phyloP scores from a whole-genome alignment of 192 early-diverging fungal species.

The Haplosporangium gracile region DNA sequence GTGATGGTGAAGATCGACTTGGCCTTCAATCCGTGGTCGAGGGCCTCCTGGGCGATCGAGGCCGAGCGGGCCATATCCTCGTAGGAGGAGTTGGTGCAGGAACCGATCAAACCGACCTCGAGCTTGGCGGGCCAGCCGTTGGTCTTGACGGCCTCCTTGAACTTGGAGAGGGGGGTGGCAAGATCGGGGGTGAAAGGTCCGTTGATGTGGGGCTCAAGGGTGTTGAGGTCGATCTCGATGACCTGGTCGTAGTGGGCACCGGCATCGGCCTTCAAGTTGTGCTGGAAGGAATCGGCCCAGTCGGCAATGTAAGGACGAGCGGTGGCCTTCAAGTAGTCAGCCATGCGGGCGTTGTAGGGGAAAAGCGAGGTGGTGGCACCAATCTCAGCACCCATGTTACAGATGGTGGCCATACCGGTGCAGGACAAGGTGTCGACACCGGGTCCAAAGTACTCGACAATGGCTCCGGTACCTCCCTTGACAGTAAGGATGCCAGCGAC shows the following conservation, averaged over 20 bases:
- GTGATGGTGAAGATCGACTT: constrained; percentile 92
- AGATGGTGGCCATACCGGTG: constrained; percentile 99
- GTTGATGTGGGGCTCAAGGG: constrained; percentile 97
- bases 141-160: constrained; percentile 87
- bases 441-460: constrained; percentile 97
- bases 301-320: constrained; percentile 83
- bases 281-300: constrained; percentile 82
- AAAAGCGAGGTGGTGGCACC: constrained; percentile 98
- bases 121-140: constrained; percentile 93
- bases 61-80: constrained; percentile 97
- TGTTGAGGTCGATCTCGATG: constrained; percentile 94
- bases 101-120: constrained; percentile 94
- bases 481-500: constrained; percentile 96
- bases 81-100: constrained; percentile 99
- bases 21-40: constrained; percentile 82
- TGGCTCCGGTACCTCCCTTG: constrained; percentile 96
- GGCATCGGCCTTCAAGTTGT: constrained; percentile 92
- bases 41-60: constrained; percentile 87
- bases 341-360: constrained; percentile 95
- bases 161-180: constrained; percentile 93
- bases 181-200: constrained; percentile 96
- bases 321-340: constrained; percentile 91
- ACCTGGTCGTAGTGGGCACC: constrained; percentile 92
- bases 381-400: constrained; percentile 99
- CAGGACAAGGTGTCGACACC: constrained; percentile 95